Conservation (phyloP, 306 rosid species). For the Mimosa bimucronata region DNA sequence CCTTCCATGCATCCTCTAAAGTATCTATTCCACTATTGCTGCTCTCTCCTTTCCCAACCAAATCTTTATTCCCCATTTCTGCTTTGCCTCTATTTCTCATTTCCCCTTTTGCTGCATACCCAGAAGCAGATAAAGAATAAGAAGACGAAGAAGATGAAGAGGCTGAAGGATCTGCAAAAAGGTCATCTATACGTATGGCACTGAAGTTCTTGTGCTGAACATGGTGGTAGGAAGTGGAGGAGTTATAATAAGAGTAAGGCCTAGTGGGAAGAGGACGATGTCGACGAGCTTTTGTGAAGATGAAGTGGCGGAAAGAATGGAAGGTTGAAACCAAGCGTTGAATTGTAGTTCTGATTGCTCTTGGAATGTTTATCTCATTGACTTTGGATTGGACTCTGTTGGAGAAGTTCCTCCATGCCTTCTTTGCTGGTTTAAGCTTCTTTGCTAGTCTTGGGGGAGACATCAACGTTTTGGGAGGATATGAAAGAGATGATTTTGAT, state of each 20-base stretch:
- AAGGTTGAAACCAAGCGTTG: constrained; percentile 44
- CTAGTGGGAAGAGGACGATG: constrained; percentile 39
- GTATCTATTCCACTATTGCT: constrained; percentile 15
- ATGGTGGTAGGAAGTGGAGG: constrained; percentile 36
- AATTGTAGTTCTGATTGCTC: constrained; percentile 43
- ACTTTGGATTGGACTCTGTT: constrained; percentile 45
- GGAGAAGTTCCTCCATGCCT: constrained; percentile 62
- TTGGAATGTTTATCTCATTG: constrained; percentile 49
- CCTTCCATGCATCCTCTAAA: constrained; percentile 56
- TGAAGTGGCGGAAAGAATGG: constrained; percentile 38
- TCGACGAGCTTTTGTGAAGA: constrained; percentile 42
- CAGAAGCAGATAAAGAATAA: background rate
- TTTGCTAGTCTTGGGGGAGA: constrained; percentile 47
- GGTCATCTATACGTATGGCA: constrained; percentile 64
- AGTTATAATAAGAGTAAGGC: constrained; percentile 21
- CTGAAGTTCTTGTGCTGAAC: constrained; percentile 35
- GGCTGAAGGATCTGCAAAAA: constrained; percentile 43
- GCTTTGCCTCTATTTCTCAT: constrained; percentile 40
- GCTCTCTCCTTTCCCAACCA: constrained; percentile 24
- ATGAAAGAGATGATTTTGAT: background rate
- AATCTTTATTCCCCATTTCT: constrained; percentile 25
- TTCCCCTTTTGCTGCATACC: constrained; percentile 31
- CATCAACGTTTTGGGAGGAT: constrained; percentile 29
- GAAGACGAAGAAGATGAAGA: background rate
- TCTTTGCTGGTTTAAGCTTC: constrained; percentile 65